A percentile compares a stretch with the other conserved stretches of the same genome.
Evolutionary conservation across 1,284 basidiomycete species (phyloP).

Genomic region (Apiotrichum domesticum): DNA sequence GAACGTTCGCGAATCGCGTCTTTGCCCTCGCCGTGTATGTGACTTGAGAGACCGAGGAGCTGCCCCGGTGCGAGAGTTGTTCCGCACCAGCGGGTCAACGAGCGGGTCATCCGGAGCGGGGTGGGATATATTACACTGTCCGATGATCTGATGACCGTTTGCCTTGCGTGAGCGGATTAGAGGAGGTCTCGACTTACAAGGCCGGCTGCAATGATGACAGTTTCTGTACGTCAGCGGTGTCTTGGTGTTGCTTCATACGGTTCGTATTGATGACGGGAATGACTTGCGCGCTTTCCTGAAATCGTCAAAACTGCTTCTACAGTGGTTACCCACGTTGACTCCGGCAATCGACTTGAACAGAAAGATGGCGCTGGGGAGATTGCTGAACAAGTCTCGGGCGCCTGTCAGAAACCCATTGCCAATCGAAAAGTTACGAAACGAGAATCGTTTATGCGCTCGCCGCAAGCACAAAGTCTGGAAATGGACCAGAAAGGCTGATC

Average conservation of each 20-base stretch:
- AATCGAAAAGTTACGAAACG: slow-evolving; percentile 64
- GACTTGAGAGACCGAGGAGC: neutral
- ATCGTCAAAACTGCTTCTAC: slow-evolving; percentile 1
- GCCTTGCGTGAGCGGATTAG: slow-evolving; percentile 50
- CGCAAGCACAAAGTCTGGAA: slow-evolving; percentile 82
- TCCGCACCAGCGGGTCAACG: neutral
- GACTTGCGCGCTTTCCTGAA: slow-evolving; percentile 45
- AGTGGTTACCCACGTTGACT: slow-evolving; percentile 37
- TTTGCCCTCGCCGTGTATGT: slow-evolving; percentile 7
- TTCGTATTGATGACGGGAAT: slow-evolving; percentile 91
- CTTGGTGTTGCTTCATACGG: slow-evolving; percentile 48
- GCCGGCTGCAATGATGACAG: slow-evolving; percentile 94
- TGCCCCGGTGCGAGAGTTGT: neutral
- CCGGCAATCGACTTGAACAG: slow-evolving; percentile 88
- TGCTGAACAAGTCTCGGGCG: slow-evolving; percentile 77
- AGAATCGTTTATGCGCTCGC: slow-evolving; percentile 84
- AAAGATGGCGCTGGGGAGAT: slow-evolving; percentile 89
- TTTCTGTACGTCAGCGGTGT: slow-evolving; percentile 42
- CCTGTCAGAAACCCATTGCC: slow-evolving; percentile 86
- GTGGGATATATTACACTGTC: slow-evolving; percentile 96
- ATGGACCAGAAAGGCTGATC: slow-evolving; percentile 74
- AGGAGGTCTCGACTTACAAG: slow-evolving; percentile 56
- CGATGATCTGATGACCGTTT: slow-evolving; percentile 72
- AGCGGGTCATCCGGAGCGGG: slow-evolving; percentile 48
- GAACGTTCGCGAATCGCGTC: slow-evolving; percentile 43